Evolutionary conservation across 306 rosid species (phyloP).

Genomic region (Potentilla sterilis): DNA sequence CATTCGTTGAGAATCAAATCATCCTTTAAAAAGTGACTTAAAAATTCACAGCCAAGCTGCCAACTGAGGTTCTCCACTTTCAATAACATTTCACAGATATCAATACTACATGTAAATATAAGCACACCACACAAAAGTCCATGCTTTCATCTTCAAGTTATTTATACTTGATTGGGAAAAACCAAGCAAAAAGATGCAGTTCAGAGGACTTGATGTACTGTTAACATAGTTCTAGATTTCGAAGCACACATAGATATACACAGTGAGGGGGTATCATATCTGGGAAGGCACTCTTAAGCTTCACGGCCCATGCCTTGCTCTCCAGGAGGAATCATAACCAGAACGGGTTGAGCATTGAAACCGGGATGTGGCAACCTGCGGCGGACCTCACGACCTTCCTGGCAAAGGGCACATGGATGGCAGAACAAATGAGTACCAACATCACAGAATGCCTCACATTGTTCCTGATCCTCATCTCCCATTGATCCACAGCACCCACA

Average conservation of each 20-base stretch:
- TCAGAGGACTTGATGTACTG: background rate
- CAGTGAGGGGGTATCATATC: slow-evolving; percentile 9
- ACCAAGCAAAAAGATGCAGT: slow-evolving; percentile 1
- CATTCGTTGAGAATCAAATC: background rate
- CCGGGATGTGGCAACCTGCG: slow-evolving; percentile 89
- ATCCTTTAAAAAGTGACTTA: too few species aligned
- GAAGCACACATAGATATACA: slow-evolving; percentile 16
- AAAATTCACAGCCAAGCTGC: background rate
- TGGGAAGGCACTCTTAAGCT: slow-evolving; percentile 35
- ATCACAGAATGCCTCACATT: slow-evolving; percentile 74
- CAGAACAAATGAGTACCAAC: slow-evolving; percentile 79
- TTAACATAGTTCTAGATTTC: slow-evolving; percentile 10
- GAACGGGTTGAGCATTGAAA: slow-evolving; percentile 66
- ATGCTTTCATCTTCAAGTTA: slow-evolving; percentile 8
- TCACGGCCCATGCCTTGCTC: slow-evolving; percentile 85
- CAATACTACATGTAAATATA: background rate
- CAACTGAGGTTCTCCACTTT: background rate
- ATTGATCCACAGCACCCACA: slow-evolving; percentile 79
- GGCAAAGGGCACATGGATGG: slow-evolving; percentile 88
- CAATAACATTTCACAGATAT: background rate
- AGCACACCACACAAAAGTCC: slow-evolving; percentile 15
- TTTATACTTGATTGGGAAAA: background rate
- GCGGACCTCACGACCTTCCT: slow-evolving; percentile 97
- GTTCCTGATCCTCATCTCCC: slow-evolving; percentile 74
- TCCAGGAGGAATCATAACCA: slow-evolving; percentile 85